These are phyloP conservation scores for Botrytis byssoidea DNA, from an alignment of 2,329 filamentous ascomycete genomes.

Conservation along the genomic window DNA sequence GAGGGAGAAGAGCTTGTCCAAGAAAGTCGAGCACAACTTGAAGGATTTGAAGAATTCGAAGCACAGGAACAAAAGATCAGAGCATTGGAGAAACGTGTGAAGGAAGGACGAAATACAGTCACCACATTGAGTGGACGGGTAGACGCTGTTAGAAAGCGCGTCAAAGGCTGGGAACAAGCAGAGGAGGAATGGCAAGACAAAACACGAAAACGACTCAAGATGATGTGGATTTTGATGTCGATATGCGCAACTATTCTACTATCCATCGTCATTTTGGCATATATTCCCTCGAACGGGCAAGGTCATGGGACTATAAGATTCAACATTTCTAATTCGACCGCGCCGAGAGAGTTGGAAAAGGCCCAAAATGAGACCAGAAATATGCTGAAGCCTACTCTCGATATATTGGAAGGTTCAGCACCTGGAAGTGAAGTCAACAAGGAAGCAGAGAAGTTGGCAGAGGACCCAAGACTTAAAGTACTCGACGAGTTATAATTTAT, in stretches of 20 bases:
- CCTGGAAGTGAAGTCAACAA: slow-evolving; percentile 20
- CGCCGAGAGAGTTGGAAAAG: slow-evolving; percentile 28
- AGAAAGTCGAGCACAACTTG: slow-evolving; percentile 55
- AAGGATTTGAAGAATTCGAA: slow-evolving; percentile 60
- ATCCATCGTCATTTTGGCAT: slow-evolving; percentile 43
- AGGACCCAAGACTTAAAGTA: slow-evolving; percentile 35
- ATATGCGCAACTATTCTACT: slow-evolving; percentile 46
- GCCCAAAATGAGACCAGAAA: slow-evolving; percentile 27
- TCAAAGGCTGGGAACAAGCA: slow-evolving; percentile 66
- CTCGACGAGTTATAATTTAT: slow-evolving; percentile 38
- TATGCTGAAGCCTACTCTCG: slow-evolving; percentile 24
- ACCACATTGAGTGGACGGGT: slow-evolving; percentile 61
- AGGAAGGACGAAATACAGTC: slow-evolving; percentile 58
- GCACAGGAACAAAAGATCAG: slow-evolving; percentile 63
- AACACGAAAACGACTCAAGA: slow-evolving; percentile 60
- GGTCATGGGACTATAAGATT: slow-evolving; percentile 18
- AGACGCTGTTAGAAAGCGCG: slow-evolving; percentile 59
- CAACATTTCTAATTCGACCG: slow-evolving; percentile 26
- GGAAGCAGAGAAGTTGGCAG: slow-evolving; percentile 24
- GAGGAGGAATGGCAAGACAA: slow-evolving; percentile 68
- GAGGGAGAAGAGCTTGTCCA: slow-evolving; percentile 58
- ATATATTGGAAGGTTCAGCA: slow-evolving; percentile 23
- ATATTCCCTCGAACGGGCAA: slow-evolving; percentile 24
- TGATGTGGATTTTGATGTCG: slow-evolving; percentile 61
- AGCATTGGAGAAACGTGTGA: slow-evolving; percentile 60